A percentile compares a stretch with the other conserved stretches of the same genome.
Conservation (phyloP, 441 rosid genomes). For the Pelargonium cotyledonis region DNA sequence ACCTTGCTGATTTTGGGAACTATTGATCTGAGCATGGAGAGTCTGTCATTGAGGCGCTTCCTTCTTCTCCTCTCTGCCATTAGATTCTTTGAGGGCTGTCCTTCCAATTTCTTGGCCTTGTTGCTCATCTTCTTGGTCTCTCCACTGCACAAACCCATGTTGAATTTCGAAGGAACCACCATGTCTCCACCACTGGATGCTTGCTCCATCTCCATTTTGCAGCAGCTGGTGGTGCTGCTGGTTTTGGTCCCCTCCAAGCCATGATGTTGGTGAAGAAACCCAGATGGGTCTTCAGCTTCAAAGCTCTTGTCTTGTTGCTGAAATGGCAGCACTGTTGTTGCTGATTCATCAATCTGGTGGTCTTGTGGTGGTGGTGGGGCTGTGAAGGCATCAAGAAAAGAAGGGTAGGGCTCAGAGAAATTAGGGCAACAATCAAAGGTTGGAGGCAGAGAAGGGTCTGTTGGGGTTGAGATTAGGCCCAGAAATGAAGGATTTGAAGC, state of each 20-base stretch:
- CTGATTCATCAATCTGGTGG: slow-evolving; percentile 28
- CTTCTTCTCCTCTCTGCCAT: slow-evolving; percentile 94
- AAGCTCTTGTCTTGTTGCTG: slow-evolving; percentile 32
- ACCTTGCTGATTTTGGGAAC: slow-evolving; percentile 98
- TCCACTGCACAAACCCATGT: slow-evolving; percentile 32
- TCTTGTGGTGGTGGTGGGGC: slow-evolving; percentile 9
- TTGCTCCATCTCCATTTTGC: slow-evolving; percentile 41
- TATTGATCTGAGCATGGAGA: slow-evolving; percentile 91
- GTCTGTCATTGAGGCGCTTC: slow-evolving; percentile 82
- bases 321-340: slow-evolving; percentile 18
- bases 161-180: slow-evolving; percentile 21
- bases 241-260: slow-evolving; percentile 36
- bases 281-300: slow-evolving; percentile 24
- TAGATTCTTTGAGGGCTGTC: slow-evolving; percentile 93
- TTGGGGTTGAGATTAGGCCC: slow-evolving; percentile 22
- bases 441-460: background rate
- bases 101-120: slow-evolving; percentile 57
- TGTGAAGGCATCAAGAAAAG: slow-evolving; percentile 31
- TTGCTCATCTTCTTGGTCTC: slow-evolving; percentile 28
- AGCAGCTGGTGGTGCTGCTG: slow-evolving; percentile 11
- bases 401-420: slow-evolving; percentile 34
- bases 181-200: background rate
- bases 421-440: slow-evolving; percentile 40
- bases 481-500: slow-evolving; percentile 29
- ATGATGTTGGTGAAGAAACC: slow-evolving; percentile 24